These are phyloP conservation scores for Rhypophila decipiens DNA, from an alignment of 495 filamentous ascomycete genomes.

Conservation along the genomic window DNA sequence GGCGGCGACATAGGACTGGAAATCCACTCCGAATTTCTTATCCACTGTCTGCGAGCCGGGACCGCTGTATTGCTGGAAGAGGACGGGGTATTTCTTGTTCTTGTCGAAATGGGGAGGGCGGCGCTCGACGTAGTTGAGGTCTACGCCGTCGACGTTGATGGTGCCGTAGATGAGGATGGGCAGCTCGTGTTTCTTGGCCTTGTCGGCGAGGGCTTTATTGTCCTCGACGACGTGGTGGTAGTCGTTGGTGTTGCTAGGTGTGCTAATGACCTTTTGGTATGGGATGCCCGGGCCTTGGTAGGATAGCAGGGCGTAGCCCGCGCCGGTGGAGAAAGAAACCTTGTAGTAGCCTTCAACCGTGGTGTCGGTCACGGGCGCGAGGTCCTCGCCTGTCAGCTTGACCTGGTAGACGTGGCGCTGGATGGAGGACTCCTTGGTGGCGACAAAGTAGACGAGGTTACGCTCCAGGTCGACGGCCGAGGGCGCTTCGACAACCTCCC, in stretches of 20 bases:
- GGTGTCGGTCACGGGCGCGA: conserved; percentile 67
- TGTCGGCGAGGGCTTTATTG: conserved; percentile 60
- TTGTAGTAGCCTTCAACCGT: conserved; percentile 75
- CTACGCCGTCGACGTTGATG: conserved; percentile 59
- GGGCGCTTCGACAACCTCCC: conserved; percentile 89
- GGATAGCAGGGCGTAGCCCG: conserved; percentile 73
- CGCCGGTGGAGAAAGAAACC: conserved; percentile 76
- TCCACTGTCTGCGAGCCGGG: conserved; percentile 82
- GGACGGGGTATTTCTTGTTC: conserved; percentile 81
- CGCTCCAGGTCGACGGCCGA: conserved; percentile 79
- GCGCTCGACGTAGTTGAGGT: conserved; percentile 84
- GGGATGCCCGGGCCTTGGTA: conserved; percentile 84
- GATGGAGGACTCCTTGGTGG: conserved; percentile 79
- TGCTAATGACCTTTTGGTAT: conserved; percentile 87
- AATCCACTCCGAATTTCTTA: conserved; percentile 79
- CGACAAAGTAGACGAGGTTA: conserved; percentile 85
- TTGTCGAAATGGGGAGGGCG: conserved; percentile 86
- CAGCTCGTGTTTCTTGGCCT: conserved; percentile 69
- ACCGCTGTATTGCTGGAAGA: conserved; percentile 90
- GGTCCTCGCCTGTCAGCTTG: conserved; percentile 64
- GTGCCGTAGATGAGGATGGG: conserved; percentile 82
- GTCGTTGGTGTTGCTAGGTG: conserved; percentile 55
- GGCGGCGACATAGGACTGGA: conserved; percentile 83
- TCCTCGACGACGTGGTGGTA: conserved; percentile 70
- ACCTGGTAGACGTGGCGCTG: conserved; percentile 89